phyloP scores from a whole-genome alignment of 495 filamentous ascomycete genomes.

The Cercophora newfieldiana region DNA sequence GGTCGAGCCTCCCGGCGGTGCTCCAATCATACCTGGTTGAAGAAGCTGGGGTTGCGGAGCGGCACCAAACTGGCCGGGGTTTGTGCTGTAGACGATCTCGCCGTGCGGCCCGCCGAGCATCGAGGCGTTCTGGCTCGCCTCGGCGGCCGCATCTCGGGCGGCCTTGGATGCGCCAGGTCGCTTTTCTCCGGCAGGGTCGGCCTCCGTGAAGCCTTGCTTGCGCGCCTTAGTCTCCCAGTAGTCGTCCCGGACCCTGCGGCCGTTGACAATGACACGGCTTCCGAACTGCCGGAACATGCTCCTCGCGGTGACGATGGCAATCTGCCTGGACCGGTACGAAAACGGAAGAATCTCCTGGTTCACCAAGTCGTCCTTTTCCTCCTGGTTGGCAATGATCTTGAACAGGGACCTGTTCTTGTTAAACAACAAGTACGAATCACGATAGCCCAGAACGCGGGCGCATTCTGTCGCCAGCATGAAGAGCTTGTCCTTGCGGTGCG shows the following conservation, averaged over 20 bases:
- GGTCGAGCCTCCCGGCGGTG: conserved; percentile 61
- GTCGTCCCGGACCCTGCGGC: conserved; percentile 90
- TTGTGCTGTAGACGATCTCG: conserved; percentile 82
- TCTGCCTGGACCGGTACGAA: conserved; percentile 96
- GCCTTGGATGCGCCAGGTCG: conserved; percentile 85
- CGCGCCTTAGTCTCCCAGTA: conserved; percentile 97
- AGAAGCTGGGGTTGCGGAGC: conserved; percentile 66
- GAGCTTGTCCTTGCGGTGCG: conserved; percentile 83
- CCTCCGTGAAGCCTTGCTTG: conserved; percentile 98
- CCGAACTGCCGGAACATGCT: conserved; percentile 99
- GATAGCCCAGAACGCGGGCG: conserved; percentile 88
- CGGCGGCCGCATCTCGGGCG: conserved; percentile 73
- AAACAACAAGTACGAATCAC: conserved; percentile 96
- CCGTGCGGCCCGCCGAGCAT: conserved; percentile 63
- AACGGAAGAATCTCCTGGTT: conserved; percentile 94
- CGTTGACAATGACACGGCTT: conserved; percentile 87
- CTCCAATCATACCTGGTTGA: conserved; percentile 67
- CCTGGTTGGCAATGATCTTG: conserved; percentile 97
- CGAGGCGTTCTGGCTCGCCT: conserved; percentile 47
- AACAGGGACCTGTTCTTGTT: conserved; percentile 97
- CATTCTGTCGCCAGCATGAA: conserved; percentile 99
- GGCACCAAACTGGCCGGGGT: conserved; percentile 58
- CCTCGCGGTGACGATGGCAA: conserved; percentile 96
- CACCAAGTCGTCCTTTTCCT: conserved; percentile 96
- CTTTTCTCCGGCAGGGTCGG: conserved; percentile 95